These are phyloP conservation scores for Coemansia asiatica DNA, from an alignment of 192 early-diverging fungal species.

Conservation along the genomic window DNA sequence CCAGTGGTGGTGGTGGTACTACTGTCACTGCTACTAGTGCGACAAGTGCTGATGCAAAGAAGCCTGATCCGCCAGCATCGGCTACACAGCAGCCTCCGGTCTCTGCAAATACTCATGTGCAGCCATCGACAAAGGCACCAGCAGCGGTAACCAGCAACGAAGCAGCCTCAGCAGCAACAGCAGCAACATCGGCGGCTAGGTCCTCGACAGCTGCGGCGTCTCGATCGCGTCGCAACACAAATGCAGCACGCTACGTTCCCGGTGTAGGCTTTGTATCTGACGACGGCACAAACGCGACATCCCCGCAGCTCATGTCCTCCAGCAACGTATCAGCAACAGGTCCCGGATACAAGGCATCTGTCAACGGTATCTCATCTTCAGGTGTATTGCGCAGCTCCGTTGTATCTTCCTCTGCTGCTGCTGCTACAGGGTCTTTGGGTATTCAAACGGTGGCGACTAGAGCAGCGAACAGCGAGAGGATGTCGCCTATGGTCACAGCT, in stretches of 20 bases:
- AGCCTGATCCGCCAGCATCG: neutral
- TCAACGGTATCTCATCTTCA: neutral
- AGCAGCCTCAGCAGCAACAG: neutral
- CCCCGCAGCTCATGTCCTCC: slow-evolving; percentile 32
- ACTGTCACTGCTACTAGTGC: neutral
- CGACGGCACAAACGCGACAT: slow-evolving; percentile 43
- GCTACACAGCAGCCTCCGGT: slow-evolving; percentile 7
- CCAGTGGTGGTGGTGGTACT: too few species aligned
- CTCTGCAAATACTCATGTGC: neutral
- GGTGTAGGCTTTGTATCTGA: slow-evolving; percentile 52
- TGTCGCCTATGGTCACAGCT: slow-evolving; percentile 39
- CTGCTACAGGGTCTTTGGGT: neutral
- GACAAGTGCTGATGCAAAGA: neutral
- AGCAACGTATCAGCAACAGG: neutral
- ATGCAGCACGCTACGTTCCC: slow-evolving; percentile 51
- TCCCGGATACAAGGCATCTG: slow-evolving; percentile 7
- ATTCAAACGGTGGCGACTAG: slow-evolving; percentile 9
- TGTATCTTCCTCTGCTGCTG: neutral
- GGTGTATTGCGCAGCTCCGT: slow-evolving; percentile 3
- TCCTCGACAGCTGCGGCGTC: slow-evolving; percentile 4
- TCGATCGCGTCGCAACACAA: slow-evolving; percentile 38
- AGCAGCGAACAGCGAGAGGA: slow-evolving; percentile 18
- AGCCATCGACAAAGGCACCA: neutral
- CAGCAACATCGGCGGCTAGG: neutral
- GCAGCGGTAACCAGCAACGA: slow-evolving; percentile 5